Evolutionary conservation across 2,329 filamentous ascomycete species (phyloP), one percentile per base, ranked within the genome.

Genomic region (Colletotrichum filicis): DNA sequence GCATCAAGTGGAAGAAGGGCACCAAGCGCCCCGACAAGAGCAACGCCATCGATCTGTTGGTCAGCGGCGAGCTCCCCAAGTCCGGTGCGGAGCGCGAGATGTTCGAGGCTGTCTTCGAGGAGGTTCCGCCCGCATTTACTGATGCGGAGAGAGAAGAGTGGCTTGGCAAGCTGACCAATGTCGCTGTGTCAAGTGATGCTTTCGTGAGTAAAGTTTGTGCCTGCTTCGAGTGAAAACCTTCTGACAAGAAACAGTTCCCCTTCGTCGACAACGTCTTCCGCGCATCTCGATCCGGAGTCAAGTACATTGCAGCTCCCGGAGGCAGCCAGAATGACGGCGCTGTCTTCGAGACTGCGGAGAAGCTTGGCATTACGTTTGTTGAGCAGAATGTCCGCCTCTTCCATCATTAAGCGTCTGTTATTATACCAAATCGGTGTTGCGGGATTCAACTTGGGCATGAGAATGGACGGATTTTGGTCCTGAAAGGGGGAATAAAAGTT

Each of bases 211-310:
- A n/a, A 61, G 52, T 55, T 59, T 28, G 42, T 9, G 26, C 46
- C 56, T 11, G 35, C 26, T 19, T 52, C 14, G 4, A 7, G 8
- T 32, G 49, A n/a, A 55, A 66, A 30, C 30, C 19, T 73, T 56
- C 80, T 82, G 77, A 83, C 75, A 32, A 7, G 2, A 4, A 56
- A 8, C 72, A 95, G 94, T 99, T 99, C 91, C 97, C 97, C 77
- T 99, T 99, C 86, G 94, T 95, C 80, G 97, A 99, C 88, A 99
- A 99, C 79, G 93, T 99, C 76, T 98, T 97, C 91, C 92, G 97
- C 77, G 94, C 95, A 64, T 92, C 91, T 75, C 90, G 95, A 79
- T 97, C 95, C 26, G 97, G 97, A 62, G 95, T 91, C 80, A 98
- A 97, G 87, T 99, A 98, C 87, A 94, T 98, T 79, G 96, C 97